These are phyloP conservation scores for Digitaria exilis DNA, from an alignment of 202 grass and related monocot genomes.

Conservation along the genomic window DNA sequence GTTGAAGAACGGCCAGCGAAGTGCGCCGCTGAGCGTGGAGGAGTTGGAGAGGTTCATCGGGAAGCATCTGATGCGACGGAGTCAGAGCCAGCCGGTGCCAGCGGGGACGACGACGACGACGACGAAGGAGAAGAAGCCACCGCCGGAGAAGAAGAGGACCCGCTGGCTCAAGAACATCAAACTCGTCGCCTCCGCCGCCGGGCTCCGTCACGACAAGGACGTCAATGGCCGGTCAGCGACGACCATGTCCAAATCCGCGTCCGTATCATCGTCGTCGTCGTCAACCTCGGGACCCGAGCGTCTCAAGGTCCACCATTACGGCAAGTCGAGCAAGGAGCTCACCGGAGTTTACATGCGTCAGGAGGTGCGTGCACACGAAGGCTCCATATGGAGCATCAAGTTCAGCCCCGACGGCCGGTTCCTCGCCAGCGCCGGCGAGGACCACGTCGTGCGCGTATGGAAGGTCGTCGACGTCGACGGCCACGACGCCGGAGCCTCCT, in stretches of 20 bases:
- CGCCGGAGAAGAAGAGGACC: slow-evolving; percentile 43
- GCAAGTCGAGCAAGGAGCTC: slow-evolving; percentile 75
- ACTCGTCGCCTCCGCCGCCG: slow-evolving; percentile 59
- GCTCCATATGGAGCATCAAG: slow-evolving; percentile 86
- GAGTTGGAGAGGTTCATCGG: slow-evolving; percentile 63
- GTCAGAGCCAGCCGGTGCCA: slow-evolving; percentile 46
- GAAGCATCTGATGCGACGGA: slow-evolving; percentile 68
- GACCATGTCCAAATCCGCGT: slow-evolving; percentile 39
- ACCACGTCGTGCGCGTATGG: slow-evolving; percentile 75
- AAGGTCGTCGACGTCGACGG: slow-evolving; percentile 42
- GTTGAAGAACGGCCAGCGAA: slow-evolving; percentile 43
- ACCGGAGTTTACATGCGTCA: slow-evolving; percentile 84
- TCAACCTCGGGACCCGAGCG: slow-evolving; percentile 38
- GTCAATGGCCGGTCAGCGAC: slow-evolving; percentile 1
- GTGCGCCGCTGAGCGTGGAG: slow-evolving; percentile 43
- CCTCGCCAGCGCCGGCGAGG: slow-evolving; percentile 86
- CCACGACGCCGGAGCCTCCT: slow-evolving; percentile 29
- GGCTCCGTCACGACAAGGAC: slow-evolving; percentile 64
- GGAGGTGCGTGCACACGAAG: slow-evolving; percentile 82
- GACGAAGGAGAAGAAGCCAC: too few relatives aligned
- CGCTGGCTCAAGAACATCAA: slow-evolving; percentile 88
- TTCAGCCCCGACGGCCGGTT: slow-evolving; percentile 66
- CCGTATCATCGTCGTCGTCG: slow-evolving; percentile 1
- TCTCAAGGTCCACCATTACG: slow-evolving; percentile 88
- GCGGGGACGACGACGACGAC: background rate